Conservation (phyloP, 140 eudicot genomes). For the Erigeron philadelphicus region DNA sequence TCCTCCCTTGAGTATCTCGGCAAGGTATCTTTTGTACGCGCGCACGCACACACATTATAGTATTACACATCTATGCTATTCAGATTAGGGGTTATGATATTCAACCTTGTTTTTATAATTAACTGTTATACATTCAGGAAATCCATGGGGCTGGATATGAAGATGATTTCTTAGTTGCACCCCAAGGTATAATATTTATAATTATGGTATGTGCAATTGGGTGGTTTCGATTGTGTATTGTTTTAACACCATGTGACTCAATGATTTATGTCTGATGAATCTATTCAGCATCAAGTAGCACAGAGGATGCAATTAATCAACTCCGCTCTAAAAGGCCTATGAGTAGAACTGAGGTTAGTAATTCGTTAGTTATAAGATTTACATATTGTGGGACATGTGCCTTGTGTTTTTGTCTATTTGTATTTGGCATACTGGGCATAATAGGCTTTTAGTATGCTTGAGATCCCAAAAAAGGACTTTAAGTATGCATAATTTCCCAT, state of each 20-base stretch:
- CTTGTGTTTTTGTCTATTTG: not conserved
- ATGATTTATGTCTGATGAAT: conserved; percentile 29
- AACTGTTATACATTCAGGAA: conserved; percentile 34
- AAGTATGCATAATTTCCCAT: not conserved
- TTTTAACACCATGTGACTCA: not conserved
- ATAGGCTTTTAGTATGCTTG: too few relatives aligned
- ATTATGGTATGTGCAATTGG: not conserved
- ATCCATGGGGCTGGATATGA: conserved; percentile 53
- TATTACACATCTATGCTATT: not conserved
- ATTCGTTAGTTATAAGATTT: conserved; percentile 17
- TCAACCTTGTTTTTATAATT: conserved; percentile 11
- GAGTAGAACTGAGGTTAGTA: conserved; percentile 75
- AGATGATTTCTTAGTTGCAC: conserved; percentile 42
- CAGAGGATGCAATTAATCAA: conserved; percentile 76
- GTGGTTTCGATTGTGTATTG: not conserved
- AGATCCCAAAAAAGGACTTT: too few relatives aligned
- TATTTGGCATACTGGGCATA: not conserved
- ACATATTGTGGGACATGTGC: not conserved
- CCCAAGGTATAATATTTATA: conserved; percentile 38
- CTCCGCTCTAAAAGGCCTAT: conserved; percentile 75
- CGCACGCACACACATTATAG: not conserved
- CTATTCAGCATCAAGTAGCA: conserved; percentile 52
- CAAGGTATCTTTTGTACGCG: conserved; percentile 39
- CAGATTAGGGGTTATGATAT: not conserved
- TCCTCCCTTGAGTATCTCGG: conserved; percentile 53